Base-by-base conservation (phyloP, 1,284 basidiomycete species). In the Ustilago tritici region DNA sequence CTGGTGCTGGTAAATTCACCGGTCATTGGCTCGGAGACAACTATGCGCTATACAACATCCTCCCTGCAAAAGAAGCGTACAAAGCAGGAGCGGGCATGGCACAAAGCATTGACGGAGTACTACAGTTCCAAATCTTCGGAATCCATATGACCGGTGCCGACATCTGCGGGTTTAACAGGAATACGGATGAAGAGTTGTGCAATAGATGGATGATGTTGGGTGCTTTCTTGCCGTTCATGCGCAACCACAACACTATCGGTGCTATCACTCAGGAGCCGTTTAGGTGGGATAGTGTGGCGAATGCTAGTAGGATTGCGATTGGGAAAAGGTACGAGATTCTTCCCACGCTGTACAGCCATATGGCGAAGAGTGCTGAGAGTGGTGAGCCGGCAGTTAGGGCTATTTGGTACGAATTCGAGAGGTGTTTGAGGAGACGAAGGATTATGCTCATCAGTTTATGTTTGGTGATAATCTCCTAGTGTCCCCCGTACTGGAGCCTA, bases 131-230 rank as follows among this genome's bases (percentile, higher is more conserved):
- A 86, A 87, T 92, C 54, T 82, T 80, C 40, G 79, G 79, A 6
- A 80, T 82, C 38, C 73, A 73, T 23, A 56, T 80, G 38, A 67
- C 78, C 19, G 81, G 81, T 1, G 67, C 79, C 6, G 81, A 82
- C 41, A 67, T 65, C 0, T 79, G 77, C 41, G 81, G 79, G 9
- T 81, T 81, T 56, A 76, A 67, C 38, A n/a, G 88, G 0, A 93
- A 94, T 85, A 91, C 91, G 0, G 90, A 92, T 79, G 93, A 94
- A 84, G 79, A 79, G 83, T 88, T 94, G 9, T 93, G 92, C 85
- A 92, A 91, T 69, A 61, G 77, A 17, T 79, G 77, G 77, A 76
- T 76, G 74, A 67, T 70, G 66, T 50, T 77, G 0, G 77, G 77
- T n/a, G 70, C 77, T 1, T 79, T 75, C 43, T 14, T 65, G 40